These are phyloP conservation scores for Nicotiana otophora DNA, from an alignment of 257 asterid species.

Conservation along the genomic window DNA sequence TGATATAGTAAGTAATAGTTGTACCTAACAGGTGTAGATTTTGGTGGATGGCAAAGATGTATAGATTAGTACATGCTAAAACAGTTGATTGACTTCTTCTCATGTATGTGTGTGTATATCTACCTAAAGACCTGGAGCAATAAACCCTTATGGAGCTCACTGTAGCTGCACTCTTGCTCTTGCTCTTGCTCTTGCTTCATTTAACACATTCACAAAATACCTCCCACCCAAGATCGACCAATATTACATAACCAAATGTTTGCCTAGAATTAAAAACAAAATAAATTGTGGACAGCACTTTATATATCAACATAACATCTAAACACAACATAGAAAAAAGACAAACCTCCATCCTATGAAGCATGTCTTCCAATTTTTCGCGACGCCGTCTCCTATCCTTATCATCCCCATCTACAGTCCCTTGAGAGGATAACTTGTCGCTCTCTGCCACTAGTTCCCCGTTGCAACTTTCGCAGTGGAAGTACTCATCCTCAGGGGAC, in stretches of 20 bases:
- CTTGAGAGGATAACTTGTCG: constrained; percentile 73
- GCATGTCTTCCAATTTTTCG: constrained; percentile 74
- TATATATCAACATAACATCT: not conserved
- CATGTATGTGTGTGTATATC: not conserved
- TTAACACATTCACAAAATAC: not conserved
- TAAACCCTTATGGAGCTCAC: not conserved
- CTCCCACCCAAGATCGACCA: not conserved
- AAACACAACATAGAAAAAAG: constrained; percentile 12
- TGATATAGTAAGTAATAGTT: not conserved
- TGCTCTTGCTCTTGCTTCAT: not conserved
- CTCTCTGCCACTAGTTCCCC: constrained; percentile 79
- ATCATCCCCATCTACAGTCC: constrained; percentile 81
- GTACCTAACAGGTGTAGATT: not conserved
- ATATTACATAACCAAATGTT: constrained; percentile 5
- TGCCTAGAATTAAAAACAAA: not conserved
- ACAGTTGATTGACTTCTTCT: not conserved
- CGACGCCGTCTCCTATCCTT: constrained; percentile 81
- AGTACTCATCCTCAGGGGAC: constrained; percentile 66
- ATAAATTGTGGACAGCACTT: not conserved
- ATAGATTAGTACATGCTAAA: not conserved
- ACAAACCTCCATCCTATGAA: constrained; percentile 79
- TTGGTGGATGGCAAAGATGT: not conserved
- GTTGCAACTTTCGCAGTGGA: constrained; percentile 90
- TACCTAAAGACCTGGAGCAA: not conserved
- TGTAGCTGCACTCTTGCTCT: not conserved